A percentile compares a stretch with the other conserved stretches of the same genome.
Conservation (phyloP, 2,329 filamentous ascomycete genomes). For the Nothopassalora personata region DNA sequence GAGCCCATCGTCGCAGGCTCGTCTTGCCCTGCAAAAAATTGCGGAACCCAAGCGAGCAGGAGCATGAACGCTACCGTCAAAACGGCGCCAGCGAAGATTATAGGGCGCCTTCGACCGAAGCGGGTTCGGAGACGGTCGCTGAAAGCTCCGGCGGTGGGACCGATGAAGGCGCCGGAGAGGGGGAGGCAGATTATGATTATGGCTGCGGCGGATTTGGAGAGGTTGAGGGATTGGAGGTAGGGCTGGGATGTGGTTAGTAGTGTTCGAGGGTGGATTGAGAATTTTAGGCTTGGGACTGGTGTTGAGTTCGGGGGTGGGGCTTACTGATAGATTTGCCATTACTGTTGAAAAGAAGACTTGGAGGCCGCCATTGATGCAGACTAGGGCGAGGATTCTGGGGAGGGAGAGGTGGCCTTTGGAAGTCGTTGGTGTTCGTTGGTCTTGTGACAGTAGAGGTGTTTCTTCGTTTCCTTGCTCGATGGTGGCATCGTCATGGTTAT, state of each 20-base stretch:
- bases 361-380: constrained; percentile 20
- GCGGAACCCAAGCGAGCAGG: constrained; percentile 15
- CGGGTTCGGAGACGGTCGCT: constrained; percentile 12
- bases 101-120: constrained; percentile 15
- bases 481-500: neutral
- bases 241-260: constrained; percentile 7
- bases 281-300: neutral
- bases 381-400: constrained; percentile 9
- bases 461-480: neutral
- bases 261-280: neutral
- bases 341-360: constrained; percentile 23
- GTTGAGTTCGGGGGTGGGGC: neutral
- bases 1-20: neutral
- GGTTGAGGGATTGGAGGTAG: constrained; percentile 17
- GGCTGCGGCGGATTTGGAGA: constrained; percentile 18
- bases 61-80: constrained; percentile 6
- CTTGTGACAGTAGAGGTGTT: neutral
- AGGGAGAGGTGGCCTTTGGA: constrained; percentile 8
- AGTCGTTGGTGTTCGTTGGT: neutral
- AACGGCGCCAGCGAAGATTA: constrained; percentile 15
- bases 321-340: constrained; percentile 18
- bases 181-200: constrained; percentile 19
- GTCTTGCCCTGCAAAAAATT: neutral
- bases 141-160: constrained; percentile 10
- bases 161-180: constrained; percentile 17